Conservation (phyloP, 1,139 yeast species). For the Lodderomyces elongisporus region DNA sequence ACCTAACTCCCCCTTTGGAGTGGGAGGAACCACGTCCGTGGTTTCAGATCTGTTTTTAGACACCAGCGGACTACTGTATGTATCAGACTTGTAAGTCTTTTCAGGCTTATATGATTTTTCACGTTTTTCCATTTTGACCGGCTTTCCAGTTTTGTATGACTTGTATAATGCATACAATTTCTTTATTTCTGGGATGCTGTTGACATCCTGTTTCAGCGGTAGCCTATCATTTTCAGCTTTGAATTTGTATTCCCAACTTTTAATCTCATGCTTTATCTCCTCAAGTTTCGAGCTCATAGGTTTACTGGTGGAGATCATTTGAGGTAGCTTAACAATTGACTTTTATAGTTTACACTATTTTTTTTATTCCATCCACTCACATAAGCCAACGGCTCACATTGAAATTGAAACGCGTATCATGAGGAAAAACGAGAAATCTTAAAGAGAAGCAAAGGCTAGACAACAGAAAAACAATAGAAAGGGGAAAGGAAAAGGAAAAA, state of each 20-base stretch:
- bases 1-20: conserved; percentile 41
- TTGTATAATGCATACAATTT: conserved; percentile 27
- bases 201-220: conserved; percentile 54
- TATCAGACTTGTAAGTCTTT: conserved; percentile 6
- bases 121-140: background rate
- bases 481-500: no score
- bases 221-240: conserved; percentile 34
- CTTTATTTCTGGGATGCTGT: conserved; percentile 37
- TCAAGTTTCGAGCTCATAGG: conserved; percentile 6
- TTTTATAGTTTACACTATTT: no score
- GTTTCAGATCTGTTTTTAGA: conserved; percentile 1
- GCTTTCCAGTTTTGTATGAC: conserved; percentile 9
- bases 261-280: conserved; percentile 42
- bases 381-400: no score
- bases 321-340: no score
- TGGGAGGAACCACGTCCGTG: conserved; percentile 1
- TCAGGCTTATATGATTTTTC: conserved; percentile 2
- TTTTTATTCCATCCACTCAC: no score
- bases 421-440: background rate
- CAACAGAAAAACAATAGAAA: no score
- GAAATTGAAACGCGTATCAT: conserved; percentile 4
- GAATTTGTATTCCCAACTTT: conserved; percentile 60
- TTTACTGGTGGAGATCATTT: no score
- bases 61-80: conserved; percentile 1
- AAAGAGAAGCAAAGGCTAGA: no score